phyloP scores from a whole-genome alignment of 2,329 filamentous ascomycete genomes.

The Fragosphaeria purpurea region DNA sequence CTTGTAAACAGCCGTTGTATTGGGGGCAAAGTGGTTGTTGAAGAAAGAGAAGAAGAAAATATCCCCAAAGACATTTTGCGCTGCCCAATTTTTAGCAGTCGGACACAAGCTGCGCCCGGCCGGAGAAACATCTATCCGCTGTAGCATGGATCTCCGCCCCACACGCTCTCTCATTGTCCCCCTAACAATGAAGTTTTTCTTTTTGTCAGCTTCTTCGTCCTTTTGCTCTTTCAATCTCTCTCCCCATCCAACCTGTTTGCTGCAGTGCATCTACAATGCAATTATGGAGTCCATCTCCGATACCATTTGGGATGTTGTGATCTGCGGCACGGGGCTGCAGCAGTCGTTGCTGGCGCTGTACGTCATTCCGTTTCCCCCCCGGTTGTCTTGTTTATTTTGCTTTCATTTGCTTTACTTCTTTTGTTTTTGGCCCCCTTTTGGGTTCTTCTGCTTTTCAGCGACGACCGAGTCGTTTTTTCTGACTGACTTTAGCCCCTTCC shows the following conservation, averaged over 20 bases:
- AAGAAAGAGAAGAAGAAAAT: conserved; percentile 20
- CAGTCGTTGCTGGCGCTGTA: conserved; percentile 58
- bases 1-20: conserved; percentile 23
- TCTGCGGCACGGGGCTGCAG: conserved; percentile 67
- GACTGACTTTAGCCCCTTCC: conserved; percentile 55
- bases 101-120: not conserved
- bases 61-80: not conserved
- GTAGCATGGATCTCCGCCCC: not conserved
- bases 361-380: conserved; percentile 23
- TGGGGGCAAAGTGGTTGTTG: conserved; percentile 27
- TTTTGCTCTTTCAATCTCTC: conserved; percentile 3
- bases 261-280: conserved; percentile 4
- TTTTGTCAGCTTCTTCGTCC: conserved; percentile 7
- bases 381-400: conserved; percentile 9
- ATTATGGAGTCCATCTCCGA: conserved; percentile 66
- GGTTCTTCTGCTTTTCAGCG: not conserved
- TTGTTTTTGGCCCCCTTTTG: not conserved
- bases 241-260: conserved; percentile 4
- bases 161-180: not conserved
- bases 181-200: not conserved
- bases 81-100: not conserved
- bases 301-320: conserved; percentile 68
- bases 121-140: conserved; percentile 8
- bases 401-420: not conserved
- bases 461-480: conserved; percentile 36